These are phyloP conservation scores for Bolboschoenus planiculmis DNA, from an alignment of 176 grass and related monocot species.

Conservation along the genomic window DNA sequence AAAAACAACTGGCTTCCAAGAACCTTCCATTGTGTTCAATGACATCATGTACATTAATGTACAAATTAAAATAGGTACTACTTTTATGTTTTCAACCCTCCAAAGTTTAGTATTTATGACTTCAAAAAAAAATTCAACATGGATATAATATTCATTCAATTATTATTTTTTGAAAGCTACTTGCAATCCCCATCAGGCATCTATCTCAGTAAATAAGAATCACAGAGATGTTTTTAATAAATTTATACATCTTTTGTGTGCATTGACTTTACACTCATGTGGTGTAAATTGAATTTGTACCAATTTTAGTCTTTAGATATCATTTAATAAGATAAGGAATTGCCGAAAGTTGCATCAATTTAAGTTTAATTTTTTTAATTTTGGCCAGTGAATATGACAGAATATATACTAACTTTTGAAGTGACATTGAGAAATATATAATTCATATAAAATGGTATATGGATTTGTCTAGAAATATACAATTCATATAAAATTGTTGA, in stretches of 20 bases:
- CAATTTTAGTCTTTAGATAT: background rate
- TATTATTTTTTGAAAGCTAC: background rate
- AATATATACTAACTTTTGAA: background rate
- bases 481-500: too few relatives aligned
- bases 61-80: background rate
- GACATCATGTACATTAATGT: background rate
- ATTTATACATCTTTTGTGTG: background rate
- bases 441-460: too few relatives aligned
- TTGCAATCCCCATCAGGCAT: background rate
- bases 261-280: background rate
- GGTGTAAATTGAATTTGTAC: background rate
- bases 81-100: background rate
- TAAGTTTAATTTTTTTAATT: background rate
- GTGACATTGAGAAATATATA: background rate
- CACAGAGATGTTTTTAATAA: background rate
- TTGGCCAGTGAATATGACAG: background rate
- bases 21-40: background rate
- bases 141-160: background rate
- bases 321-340: background rate
- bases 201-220: background rate
- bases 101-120: background rate
- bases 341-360: background rate
- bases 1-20: background rate
- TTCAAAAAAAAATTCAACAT: background rate
- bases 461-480: too few relatives aligned